Percentiles rank a stretch among this genome's conserved stretches.
Conservation (phyloP, 305 asterid genomes). For the Ajuga reptans region DNA sequence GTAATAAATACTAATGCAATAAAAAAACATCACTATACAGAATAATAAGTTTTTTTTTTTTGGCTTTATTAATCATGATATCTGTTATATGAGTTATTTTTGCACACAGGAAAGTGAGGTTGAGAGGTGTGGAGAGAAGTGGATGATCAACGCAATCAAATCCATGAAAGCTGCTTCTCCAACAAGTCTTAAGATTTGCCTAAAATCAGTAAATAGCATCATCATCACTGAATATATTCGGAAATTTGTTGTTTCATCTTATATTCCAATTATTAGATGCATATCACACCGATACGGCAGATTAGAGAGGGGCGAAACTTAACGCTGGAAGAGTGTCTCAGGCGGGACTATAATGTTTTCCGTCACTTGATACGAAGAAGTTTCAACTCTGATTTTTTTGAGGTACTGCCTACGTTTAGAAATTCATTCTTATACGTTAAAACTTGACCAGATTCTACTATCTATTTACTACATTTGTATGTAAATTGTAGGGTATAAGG, state of each 20-base stretch:
- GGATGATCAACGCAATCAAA: background rate
- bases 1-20: too few relatives aligned
- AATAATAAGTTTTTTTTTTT: too few relatives aligned
- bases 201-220: background rate
- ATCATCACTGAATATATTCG: too few relatives aligned
- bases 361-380: background rate
- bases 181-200: slow-evolving; percentile 16
- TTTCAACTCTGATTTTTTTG: background rate
- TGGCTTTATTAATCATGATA: too few relatives aligned
- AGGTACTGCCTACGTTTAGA: background rate
- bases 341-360: background rate
- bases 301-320: slow-evolving; percentile 10
- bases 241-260: background rate
- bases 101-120: slow-evolving; percentile 7
- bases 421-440: too few relatives aligned
- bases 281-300: too few relatives aligned
- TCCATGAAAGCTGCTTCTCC: slow-evolving; percentile 14
- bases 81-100: background rate
- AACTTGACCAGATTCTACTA: background rate
- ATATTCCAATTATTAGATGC: background rate
- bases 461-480: background rate
- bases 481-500: background rate
- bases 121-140: background rate
- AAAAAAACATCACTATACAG: too few relatives aligned
- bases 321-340: background rate